phyloP scores from a whole-genome alignment of 73 alveolate species.

The Tetrahymena malaccensis region DNA sequence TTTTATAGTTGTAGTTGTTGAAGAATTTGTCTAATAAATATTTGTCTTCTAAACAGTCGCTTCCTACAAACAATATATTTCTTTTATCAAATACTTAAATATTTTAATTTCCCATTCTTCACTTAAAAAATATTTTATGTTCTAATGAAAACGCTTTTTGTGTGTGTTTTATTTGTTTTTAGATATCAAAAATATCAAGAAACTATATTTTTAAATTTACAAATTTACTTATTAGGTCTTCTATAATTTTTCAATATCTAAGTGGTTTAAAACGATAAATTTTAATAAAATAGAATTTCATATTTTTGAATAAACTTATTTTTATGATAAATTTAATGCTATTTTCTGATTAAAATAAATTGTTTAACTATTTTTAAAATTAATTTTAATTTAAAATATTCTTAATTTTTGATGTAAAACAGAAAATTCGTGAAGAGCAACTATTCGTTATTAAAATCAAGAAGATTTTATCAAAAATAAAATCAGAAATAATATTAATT shows the following conservation, averaged over 20 bases:
- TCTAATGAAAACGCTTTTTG: not conserved
- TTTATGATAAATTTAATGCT: too few species aligned
- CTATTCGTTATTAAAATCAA: not conserved
- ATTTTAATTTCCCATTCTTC: not conserved
- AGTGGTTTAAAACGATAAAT: too few species aligned
- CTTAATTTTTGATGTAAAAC: not conserved
- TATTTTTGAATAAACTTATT: too few species aligned
- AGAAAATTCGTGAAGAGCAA: not conserved
- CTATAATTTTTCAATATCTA: too few species aligned
- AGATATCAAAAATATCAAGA: not conserved
- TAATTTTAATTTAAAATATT: too few species aligned
- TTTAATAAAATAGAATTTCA: too few species aligned
- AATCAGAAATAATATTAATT: not conserved
- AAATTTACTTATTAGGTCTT: too few species aligned
- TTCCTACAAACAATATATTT: not conserved
- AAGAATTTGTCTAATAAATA: not conserved
- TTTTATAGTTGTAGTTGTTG: not conserved
- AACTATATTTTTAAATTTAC: not conserved
- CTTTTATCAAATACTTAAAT: not conserved
- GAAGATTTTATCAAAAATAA: not conserved
- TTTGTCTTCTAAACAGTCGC: not conserved
- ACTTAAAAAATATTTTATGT: not conserved
- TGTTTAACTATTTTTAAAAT: too few species aligned
- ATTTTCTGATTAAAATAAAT: too few species aligned
- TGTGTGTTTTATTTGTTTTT: not conserved